These are phyloP conservation scores for Colletotrichum liriopes DNA, from an alignment of 2,329 filamentous ascomycete genomes.

Conservation along the genomic window DNA sequence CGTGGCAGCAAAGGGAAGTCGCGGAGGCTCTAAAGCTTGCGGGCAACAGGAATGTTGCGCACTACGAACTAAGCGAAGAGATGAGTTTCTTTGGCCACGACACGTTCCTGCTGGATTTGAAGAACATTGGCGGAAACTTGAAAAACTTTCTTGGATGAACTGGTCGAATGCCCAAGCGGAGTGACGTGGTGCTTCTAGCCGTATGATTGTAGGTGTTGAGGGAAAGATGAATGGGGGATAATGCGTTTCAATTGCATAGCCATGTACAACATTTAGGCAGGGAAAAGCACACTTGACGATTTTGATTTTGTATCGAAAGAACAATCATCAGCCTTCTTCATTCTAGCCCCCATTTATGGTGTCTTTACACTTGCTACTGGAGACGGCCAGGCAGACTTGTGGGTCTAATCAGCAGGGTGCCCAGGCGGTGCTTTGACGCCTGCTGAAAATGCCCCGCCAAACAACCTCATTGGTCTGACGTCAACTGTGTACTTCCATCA, in stretches of 20 bases:
- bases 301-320: neutral
- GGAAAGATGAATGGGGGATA: neutral
- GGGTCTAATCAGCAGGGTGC: neutral
- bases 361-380: neutral
- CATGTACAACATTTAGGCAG: conserved; percentile 10
- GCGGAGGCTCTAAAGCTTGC: conserved; percentile 83
- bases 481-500: conserved; percentile 27
- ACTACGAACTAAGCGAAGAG: conserved; percentile 94
- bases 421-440: neutral
- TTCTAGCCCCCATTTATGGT: no score
- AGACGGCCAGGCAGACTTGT: neutral
- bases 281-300: conserved; percentile 3
- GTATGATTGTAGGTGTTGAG: neutral
- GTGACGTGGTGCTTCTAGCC: neutral
- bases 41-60: conserved; percentile 86
- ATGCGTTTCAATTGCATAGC: neutral
- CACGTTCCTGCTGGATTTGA: conserved; percentile 92
- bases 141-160: conserved; percentile 80
- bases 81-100: conserved; percentile 96
- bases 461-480: conserved; percentile 22
- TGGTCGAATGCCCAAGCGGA: neutral
- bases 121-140: conserved; percentile 90
- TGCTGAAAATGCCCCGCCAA: conserved; percentile 8
- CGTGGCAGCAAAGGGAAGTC: conserved; percentile 97
- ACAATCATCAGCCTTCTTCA: neutral